A percentile compares a stretch with the other conserved stretches of the same genome.
Evolutionary conservation across 2,329 filamentous ascomycete species (phyloP).

Genomic region (Pseudocercospora fijiensis): DNA sequence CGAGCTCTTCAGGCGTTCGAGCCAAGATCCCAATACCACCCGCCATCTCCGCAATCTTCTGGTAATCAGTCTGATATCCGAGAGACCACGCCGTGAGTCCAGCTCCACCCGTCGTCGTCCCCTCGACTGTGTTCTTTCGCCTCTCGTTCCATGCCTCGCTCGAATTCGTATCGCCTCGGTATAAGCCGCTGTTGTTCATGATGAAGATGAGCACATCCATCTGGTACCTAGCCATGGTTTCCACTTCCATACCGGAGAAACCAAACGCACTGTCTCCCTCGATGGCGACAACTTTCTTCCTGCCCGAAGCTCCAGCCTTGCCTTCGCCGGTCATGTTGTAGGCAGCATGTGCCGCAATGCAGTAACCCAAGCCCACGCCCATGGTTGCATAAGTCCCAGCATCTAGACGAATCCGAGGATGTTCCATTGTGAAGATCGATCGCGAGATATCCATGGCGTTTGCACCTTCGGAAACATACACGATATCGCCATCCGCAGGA

Average conservation of each 20-base stretch:
- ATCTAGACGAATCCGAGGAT: slow-evolving; percentile 57
- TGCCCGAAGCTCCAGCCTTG: slow-evolving; percentile 29
- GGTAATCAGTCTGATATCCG: slow-evolving; percentile 56
- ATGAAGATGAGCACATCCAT: slow-evolving; percentile 48
- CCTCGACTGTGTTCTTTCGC: slow-evolving; percentile 43
- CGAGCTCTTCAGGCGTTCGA: slow-evolving; percentile 53
- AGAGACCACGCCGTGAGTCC: slow-evolving; percentile 50
- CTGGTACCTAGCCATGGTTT: slow-evolving; percentile 56
- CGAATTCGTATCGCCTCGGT: slow-evolving; percentile 40
- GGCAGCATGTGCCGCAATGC: slow-evolving; percentile 56
- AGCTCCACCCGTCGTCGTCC: slow-evolving; percentile 40
- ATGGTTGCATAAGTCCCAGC: slow-evolving; percentile 61
- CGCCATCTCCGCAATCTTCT: slow-evolving; percentile 56
- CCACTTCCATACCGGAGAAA: slow-evolving; percentile 57
- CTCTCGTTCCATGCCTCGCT: slow-evolving; percentile 47
- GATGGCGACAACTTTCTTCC: slow-evolving; percentile 56
- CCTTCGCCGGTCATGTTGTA: slow-evolving; percentile 51
- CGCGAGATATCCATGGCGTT: slow-evolving; percentile 63
- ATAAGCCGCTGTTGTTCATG: slow-evolving; percentile 52
- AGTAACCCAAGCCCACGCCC: slow-evolving; percentile 59
- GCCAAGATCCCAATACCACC: slow-evolving; percentile 56
- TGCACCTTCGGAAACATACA: slow-evolving; percentile 59
- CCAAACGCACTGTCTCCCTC: slow-evolving; percentile 59
- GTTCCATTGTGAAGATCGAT: slow-evolving; percentile 54
- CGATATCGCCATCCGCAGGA: slow-evolving; percentile 48